Evolutionary conservation across 1,284 basidiomycete genomes (phyloP).

Genomic region (Cryptococcus neoformans): DNA sequence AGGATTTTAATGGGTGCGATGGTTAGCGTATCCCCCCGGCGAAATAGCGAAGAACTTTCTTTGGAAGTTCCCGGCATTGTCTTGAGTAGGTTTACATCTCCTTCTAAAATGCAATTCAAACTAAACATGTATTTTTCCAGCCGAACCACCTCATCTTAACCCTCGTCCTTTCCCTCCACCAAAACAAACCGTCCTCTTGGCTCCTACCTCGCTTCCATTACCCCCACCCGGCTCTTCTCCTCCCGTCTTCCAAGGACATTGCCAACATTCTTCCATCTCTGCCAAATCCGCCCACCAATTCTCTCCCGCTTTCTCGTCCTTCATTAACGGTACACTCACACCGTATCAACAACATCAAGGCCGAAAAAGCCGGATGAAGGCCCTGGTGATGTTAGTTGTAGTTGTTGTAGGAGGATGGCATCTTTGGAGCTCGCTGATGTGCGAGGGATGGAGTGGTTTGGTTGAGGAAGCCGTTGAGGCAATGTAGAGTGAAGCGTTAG

Average conservation of each 20-base stretch:
- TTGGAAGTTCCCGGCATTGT: slow-evolving; percentile 24
- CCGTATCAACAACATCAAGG: neutral
- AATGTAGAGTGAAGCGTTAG: neutral
- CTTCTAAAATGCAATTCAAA: neutral
- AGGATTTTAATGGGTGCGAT: slow-evolving; percentile 18
- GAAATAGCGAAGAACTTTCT: slow-evolving; percentile 5
- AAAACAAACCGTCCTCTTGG: slow-evolving; percentile 26
- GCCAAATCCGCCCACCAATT: slow-evolving; percentile 2
- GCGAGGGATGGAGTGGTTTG: neutral
- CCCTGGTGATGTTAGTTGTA: slow-evolving; percentile 7
- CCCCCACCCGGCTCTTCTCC: neutral
- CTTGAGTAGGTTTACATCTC: slow-evolving; percentile 16
- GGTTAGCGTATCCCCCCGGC: slow-evolving; percentile 5
- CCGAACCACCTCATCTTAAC: slow-evolving; percentile 16
- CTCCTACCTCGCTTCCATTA: slow-evolving; percentile 17
- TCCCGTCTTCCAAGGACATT: neutral
- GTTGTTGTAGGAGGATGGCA: slow-evolving; percentile 15
- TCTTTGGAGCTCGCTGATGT: slow-evolving; percentile 10
- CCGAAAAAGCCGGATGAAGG: slow-evolving; percentile 5
- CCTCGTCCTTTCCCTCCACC: slow-evolving; percentile 17
- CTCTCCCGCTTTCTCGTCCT: slow-evolving; percentile 10
- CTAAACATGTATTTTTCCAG: neutral
- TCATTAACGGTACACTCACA: neutral
- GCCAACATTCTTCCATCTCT: neutral
- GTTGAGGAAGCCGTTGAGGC: slow-evolving; percentile 10